Evolutionary conservation across 495 filamentous ascomycete species (phyloP).

Genomic region (Neurospora sp.): DNA sequence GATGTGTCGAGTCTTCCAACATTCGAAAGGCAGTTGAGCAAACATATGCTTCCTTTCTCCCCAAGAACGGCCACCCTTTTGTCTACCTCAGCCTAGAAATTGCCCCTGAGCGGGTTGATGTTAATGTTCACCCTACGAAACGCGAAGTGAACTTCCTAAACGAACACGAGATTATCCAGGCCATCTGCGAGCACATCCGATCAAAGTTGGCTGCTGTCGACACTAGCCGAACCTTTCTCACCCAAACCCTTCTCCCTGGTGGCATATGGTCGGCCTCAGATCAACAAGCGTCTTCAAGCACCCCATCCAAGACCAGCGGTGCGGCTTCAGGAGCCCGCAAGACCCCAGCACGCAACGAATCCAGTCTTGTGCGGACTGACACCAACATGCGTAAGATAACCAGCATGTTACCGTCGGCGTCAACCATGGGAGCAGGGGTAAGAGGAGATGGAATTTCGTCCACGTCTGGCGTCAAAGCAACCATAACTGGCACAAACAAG

Average conservation of each 20-base stretch:
- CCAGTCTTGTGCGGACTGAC: slow-evolving; percentile 86
- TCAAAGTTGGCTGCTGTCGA: slow-evolving; percentile 79
- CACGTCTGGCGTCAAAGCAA: background rate
- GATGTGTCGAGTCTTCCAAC: slow-evolving; percentile 85
- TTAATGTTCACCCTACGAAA: slow-evolving; percentile 97
- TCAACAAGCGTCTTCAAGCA: slow-evolving; percentile 20
- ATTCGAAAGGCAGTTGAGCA: slow-evolving; percentile 89
- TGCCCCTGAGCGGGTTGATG: slow-evolving; percentile 86
- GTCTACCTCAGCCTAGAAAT: slow-evolving; percentile 89
- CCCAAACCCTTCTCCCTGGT: slow-evolving; percentile 79
- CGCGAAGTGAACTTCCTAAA: slow-evolving; percentile 97
- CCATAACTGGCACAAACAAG: slow-evolving; percentile 2
- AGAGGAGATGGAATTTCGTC: background rate
- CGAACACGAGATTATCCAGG: slow-evolving; percentile 92
- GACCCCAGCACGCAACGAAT: slow-evolving; percentile 60
- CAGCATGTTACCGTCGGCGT: slow-evolving; percentile 64
- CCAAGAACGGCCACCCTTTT: slow-evolving; percentile 93
- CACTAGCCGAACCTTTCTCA: slow-evolving; percentile 88
- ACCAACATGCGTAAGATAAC: slow-evolving; percentile 89
- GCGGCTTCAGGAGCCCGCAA: slow-evolving; percentile 20
- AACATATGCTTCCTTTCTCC: slow-evolving; percentile 80
- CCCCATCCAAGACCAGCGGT: slow-evolving; percentile 30
- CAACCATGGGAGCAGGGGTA: background rate
- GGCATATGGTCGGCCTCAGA: slow-evolving; percentile 32
- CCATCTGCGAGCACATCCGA: slow-evolving; percentile 72